A percentile compares a stretch with the other conserved stretches of the same genome.
Conservation (phyloP, 768 basidiomycete species). For the Steccherinum ochraceum region DNA sequence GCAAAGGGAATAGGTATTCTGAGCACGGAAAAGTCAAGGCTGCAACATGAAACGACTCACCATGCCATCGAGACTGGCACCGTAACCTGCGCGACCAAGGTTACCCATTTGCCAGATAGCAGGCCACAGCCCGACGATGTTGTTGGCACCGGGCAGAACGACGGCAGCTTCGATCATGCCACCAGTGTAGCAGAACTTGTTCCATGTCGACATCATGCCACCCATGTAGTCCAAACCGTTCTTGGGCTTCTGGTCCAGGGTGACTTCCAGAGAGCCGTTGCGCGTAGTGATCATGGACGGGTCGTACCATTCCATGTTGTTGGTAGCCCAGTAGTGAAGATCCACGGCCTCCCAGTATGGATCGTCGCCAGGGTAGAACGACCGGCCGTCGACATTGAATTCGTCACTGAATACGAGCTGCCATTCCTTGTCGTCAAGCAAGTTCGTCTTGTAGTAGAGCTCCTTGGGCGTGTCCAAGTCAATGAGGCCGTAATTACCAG, state of each 20-base stretch:
- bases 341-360: conserved; percentile 81
- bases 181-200: conserved; percentile 88
- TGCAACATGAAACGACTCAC: too few relatives aligned
- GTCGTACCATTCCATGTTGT: conserved; percentile 77
- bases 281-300: conserved; percentile 53
- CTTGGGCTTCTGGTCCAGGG: conserved; percentile 53
- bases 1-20: background rate
- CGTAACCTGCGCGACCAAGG: conserved; percentile 83
- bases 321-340: conserved; percentile 71
- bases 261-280: conserved; percentile 35
- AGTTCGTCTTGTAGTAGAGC: conserved; percentile 29
- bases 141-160: conserved; percentile 63
- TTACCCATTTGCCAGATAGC: conserved; percentile 63
- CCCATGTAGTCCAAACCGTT: conserved; percentile 33
- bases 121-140: conserved; percentile 38
- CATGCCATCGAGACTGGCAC: conserved; percentile 80
- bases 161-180: conserved; percentile 67
- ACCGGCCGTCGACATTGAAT: conserved; percentile 67
- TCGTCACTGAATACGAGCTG: conserved; percentile 83
- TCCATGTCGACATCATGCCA: conserved; percentile 53
- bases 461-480: conserved; percentile 49
- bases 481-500: conserved; percentile 42
- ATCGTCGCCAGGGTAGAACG: conserved; percentile 75
- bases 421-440: conserved; percentile 17
- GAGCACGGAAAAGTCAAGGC: conserved; percentile 1